These are phyloP conservation scores for Pleodorina starrii DNA, from an alignment of 139 green algal genomes.

Conservation along the genomic window DNA sequence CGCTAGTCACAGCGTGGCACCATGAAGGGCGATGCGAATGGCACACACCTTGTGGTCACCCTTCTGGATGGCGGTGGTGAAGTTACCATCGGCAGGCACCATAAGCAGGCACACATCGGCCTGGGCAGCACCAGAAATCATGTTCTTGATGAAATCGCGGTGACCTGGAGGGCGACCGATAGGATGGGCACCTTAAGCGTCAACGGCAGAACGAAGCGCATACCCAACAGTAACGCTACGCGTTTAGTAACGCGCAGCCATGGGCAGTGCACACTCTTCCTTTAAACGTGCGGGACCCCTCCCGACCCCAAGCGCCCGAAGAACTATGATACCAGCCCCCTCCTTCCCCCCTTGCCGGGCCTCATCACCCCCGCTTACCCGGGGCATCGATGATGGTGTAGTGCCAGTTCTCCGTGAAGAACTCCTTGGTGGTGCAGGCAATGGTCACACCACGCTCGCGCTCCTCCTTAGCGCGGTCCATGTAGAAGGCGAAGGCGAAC, in stretches of 20 bases:
- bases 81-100: conserved; percentile 93
- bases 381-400: conserved; percentile 98
- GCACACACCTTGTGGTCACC: conserved; percentile 90
- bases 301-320: too few relatives aligned
- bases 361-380: too few relatives aligned
- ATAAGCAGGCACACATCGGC: conserved; percentile 94
- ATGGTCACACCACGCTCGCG: conserved; percentile 96
- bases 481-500: conserved; percentile 95
- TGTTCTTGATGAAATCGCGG: conserved; percentile 99
- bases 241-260: too few relatives aligned
- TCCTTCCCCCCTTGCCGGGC: too few relatives aligned
- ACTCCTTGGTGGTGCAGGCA: conserved; percentile 99
- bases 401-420: conserved; percentile 99
- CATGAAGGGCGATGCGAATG: too few relatives aligned
- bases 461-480: conserved; percentile 95
- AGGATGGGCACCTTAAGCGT: too few relatives aligned
- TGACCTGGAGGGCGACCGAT: conserved; percentile 77
- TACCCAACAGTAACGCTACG: too few relatives aligned
- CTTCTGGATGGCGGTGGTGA: conserved; percentile 98
- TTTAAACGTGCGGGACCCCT: too few relatives aligned
- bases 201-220: too few relatives aligned
- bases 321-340: too few relatives aligned
- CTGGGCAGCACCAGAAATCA: conserved; percentile 98
- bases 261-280: too few relatives aligned
- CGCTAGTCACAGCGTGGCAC: too few relatives aligned